Base-by-base conservation (phyloP, 2,329 filamentous ascomycete species). In the Pestalotiopsis sp. region DNA sequence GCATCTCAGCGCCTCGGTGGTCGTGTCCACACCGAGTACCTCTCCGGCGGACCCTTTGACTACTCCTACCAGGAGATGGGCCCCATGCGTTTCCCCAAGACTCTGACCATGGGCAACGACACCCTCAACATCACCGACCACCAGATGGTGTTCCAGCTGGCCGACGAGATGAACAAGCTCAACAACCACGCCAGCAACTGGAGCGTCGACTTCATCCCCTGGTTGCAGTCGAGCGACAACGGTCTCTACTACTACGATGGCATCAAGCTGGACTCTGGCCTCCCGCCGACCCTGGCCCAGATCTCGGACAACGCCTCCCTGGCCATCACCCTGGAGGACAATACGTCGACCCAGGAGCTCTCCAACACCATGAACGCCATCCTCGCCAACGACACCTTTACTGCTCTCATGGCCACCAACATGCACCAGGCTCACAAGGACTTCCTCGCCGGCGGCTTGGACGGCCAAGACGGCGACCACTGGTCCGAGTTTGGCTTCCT, bases 1-100 rank as follows among this genome's bases (percentile, higher is more conserved):
- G 87, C 88, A 0, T 85, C 84, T 5, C 77, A 87, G 52, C 83
- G 90, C 7, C 83, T 92, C 14, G 90, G 90, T 17, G 90, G 90
- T 3, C 86, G 90, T 23, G 85, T 92, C 0, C 87, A 88, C 68
- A 92, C 90, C 1, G 84, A 84, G 67, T 92, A 92, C 67, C 83
- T 92, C 1, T 84, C 85, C 2, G 87, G 85, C 3, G 87, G 82
- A 0, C 87, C 88, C 0, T 85, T 86, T 23, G 83, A 91, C 70
- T 91, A 92, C 73, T 88, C 89, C 23, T 92, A 92, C 75, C 89
- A 91, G 73, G 90, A 91, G 75, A 85, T 85, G 87, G 90, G 90
- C 0, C 88, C 89, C 0, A 91, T 92, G 89, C 81, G 89, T 2
- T 88, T 92, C 71, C 90, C 90, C 0, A 81, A 86, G 17, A 83